phyloP scores from a whole-genome alignment of 2,329 filamentous ascomycete genomes.

The Lachnellula hyalina region DNA sequence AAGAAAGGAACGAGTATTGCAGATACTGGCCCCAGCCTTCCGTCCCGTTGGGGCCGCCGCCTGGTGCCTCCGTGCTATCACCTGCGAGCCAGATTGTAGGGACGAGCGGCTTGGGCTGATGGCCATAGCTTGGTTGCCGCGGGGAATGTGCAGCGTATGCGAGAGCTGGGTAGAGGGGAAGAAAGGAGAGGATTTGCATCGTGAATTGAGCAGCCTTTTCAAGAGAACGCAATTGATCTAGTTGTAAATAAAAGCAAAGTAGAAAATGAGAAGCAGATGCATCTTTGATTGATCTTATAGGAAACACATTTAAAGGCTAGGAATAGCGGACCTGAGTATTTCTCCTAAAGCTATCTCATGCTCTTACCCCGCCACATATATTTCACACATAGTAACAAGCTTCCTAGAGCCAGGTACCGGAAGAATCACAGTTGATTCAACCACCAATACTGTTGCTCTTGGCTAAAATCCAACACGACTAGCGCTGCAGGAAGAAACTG shows the following conservation, averaged over 20 bases:
- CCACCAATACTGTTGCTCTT: not conserved
- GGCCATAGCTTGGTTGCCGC: not conserved
- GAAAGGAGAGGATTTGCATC: not conserved
- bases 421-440: not conserved
- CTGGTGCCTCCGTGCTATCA: conserved; percentile 17
- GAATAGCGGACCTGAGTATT: not conserved
- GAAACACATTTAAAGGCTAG: not conserved
- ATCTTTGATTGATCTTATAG: not conserved
- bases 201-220: not conserved
- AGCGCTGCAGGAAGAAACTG: not conserved
- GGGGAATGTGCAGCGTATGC: not conserved
- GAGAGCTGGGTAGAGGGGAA: not conserved
- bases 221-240: not conserved
- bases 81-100: conserved; percentile 16
- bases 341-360: too few species aligned
- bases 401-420: not conserved
- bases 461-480: not conserved
- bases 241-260: not conserved
- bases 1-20: conserved; percentile 14
- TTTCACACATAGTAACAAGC: not conserved
- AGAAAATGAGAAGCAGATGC: not conserved
- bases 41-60: conserved; percentile 16
- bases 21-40: conserved; percentile 26
- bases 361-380: not conserved
- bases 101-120: not conserved